Conservation (phyloP, 1,284 basidiomycete species). For the Limonomyces culmigenus region DNA sequence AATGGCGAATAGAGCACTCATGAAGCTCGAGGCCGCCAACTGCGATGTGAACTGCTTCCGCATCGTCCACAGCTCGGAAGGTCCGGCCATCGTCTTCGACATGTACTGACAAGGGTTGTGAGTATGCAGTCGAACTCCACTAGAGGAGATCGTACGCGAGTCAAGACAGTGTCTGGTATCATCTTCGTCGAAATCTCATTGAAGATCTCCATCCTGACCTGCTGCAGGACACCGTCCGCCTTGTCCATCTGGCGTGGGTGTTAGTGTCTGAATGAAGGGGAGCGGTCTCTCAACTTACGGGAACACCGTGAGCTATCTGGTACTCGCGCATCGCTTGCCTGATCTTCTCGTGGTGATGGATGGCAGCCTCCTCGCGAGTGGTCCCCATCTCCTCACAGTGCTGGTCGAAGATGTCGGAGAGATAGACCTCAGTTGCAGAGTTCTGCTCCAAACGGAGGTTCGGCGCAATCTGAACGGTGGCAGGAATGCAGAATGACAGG, state of each 20-base stretch:
- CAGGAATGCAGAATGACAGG: slow-evolving; percentile 82
- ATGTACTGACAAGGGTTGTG: slow-evolving; percentile 53
- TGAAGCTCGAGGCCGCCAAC: slow-evolving; percentile 78
- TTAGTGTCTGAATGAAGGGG: neutral
- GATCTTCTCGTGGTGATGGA: slow-evolving; percentile 73
- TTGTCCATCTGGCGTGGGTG: too few species aligned
- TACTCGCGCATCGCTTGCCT: slow-evolving; percentile 52
- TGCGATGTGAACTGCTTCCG: slow-evolving; percentile 94
- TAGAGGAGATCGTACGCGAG: slow-evolving; percentile 32
- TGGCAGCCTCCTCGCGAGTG: slow-evolving; percentile 77
- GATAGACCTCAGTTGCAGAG: slow-evolving; percentile 79
- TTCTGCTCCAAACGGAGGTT: slow-evolving; percentile 79
- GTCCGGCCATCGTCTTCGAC: slow-evolving; percentile 69
- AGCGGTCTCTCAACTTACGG: neutral
- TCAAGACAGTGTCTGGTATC: slow-evolving; percentile 80
- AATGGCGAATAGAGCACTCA: slow-evolving; percentile 82
- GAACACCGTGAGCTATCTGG: slow-evolving; percentile 28
- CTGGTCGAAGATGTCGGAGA: slow-evolving; percentile 91
- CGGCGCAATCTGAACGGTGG: slow-evolving; percentile 75
- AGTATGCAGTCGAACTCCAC: too few species aligned
- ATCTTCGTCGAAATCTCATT: slow-evolving; percentile 86
- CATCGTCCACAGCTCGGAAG: slow-evolving; percentile 90
- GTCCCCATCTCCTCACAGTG: slow-evolving; percentile 71
- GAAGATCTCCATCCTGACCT: slow-evolving; percentile 75
- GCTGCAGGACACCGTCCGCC: too few species aligned